Evolutionary conservation across 768 basidiomycete species (phyloP).

Genomic region (Lentinula detonsa): DNA sequence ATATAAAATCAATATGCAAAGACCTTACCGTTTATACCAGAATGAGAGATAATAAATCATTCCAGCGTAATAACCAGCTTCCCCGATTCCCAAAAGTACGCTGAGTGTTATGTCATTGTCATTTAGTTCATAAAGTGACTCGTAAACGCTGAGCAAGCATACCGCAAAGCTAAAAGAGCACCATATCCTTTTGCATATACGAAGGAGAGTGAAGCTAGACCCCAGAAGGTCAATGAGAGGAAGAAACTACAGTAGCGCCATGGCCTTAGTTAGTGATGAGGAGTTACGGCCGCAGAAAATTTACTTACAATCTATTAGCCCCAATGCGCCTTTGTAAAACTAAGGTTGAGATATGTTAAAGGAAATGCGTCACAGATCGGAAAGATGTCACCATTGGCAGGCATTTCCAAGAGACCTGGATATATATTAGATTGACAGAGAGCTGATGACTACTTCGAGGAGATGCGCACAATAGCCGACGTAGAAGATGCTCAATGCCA

Average conservation of each 20-base stretch:
- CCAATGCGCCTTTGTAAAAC: conserved; percentile 53
- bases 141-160: neutral
- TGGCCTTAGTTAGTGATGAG: neutral
- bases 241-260: conserved; percentile 35
- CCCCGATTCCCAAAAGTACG: conserved; percentile 55
- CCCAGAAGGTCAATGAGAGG: conserved; percentile 47
- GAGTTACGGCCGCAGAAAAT: neutral
- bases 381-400: conserved; percentile 37
- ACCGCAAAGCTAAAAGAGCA: conserved; percentile 38
- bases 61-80: conserved; percentile 54
- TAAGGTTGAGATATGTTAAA: conserved; percentile 13
- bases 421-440: neutral
- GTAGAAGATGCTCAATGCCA: conserved; percentile 53
- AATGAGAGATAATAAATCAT: conserved; percentile 60
- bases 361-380: neutral
- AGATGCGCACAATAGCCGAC: conserved; percentile 46
- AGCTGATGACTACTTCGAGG: neutral
- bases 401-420: conserved; percentile 49
- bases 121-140: neutral
- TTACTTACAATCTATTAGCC: conserved; percentile 47
- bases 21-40: conserved; percentile 35
- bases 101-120: conserved; percentile 17
- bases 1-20: neutral
- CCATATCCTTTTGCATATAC: conserved; percentile 51
- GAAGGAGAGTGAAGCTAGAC: conserved; percentile 44